Base-by-base conservation (phyloP, 2,329 filamentous ascomycete genomes). In the Colletotrichum sidae region DNA sequence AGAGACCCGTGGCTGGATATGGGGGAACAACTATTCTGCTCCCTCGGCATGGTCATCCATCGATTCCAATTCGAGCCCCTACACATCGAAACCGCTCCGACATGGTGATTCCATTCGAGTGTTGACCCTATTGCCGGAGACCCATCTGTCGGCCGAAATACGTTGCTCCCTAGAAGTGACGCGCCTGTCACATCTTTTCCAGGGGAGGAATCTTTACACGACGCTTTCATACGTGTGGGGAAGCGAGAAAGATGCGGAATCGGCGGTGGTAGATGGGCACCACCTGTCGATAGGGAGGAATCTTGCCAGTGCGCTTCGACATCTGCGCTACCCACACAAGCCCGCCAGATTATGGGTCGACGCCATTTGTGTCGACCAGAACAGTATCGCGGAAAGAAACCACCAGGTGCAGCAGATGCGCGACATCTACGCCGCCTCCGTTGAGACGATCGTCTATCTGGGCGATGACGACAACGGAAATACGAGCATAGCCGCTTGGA, bases 321-420 rank as follows among this genome's bases (percentile, higher is more conserved):
- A 54, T 7, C 12, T 44, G 34, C 51, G 51, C 2, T 25, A n/a
- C n/a, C 7, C 5, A 17, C 12, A 54, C 6, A 9, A 33, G 13
- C 15, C 51, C 2, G 15, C 35, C 11, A 15, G 37, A 13, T 2
- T 54, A 12, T 54, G 51, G 38, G 51, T 38, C 41, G 51, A 54
- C 15, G 51, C 51, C 7, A 54, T 54, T 10, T 54, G 51, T 17
- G 44, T 54, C 35, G 17, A 54, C 38, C 51, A 54, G 6, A 0
- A 17, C 6, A 42, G 42, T 33, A 15, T 54, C 0, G 13, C 10
- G 2, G 51, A 54, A 2, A 17, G 15, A 17, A 17, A 17, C 15
- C 51, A 54, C 34, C 51, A 54, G 42, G 51, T 54, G 3, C 50
- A 52, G 35, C 50, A 52, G 17, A 52, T 52, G 50, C 50, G 50